A percentile compares a stretch with the other conserved stretches of the same genome.
These are phyloP conservation scores for Trametes gibbosa DNA, from an alignment of 768 basidiomycete genomes.

Conservation along the genomic window DNA sequence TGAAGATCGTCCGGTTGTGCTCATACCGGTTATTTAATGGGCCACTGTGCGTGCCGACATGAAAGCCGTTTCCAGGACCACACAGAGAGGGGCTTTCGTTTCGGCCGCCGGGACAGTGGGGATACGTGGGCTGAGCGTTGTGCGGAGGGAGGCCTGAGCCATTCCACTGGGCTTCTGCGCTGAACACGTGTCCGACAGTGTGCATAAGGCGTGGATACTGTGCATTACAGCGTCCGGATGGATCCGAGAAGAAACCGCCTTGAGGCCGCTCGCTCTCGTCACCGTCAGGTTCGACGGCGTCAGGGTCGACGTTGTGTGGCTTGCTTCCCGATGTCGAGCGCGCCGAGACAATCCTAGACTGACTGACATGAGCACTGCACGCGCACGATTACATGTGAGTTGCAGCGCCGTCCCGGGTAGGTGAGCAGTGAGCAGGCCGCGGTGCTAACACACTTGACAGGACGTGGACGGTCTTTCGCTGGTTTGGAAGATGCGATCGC, in stretches of 20 bases:
- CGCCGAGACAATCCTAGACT: slow-evolving; percentile 5
- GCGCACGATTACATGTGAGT: not conserved
- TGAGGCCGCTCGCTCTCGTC: not conserved
- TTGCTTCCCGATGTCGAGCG: not conserved
- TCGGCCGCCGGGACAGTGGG: not conserved
- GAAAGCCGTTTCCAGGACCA: slow-evolving; percentile 13
- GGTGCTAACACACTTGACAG: not conserved
- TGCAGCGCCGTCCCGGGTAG: not conserved
- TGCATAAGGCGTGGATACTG: not conserved
- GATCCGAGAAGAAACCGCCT: not conserved
- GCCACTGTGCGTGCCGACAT: slow-evolving; percentile 1
- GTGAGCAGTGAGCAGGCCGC: not conserved
- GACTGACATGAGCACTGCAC: not conserved
- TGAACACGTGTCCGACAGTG: slow-evolving; percentile 1
- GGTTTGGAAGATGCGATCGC: not conserved
- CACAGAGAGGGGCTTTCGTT: slow-evolving; percentile 9
- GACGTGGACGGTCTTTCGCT: not conserved
- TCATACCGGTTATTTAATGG: slow-evolving; percentile 12
- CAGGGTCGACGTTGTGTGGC: slow-evolving; percentile 7
- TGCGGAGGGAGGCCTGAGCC: too few relatives aligned
- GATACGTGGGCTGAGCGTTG: not conserved
- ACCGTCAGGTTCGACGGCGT: not conserved
- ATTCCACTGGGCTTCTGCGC: not conserved
- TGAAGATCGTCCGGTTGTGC: not conserved
- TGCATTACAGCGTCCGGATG: not conserved